phyloP scores from a whole-genome alignment of 169 alveolate genomes.

The Plasmodium chabaudi region DNA sequence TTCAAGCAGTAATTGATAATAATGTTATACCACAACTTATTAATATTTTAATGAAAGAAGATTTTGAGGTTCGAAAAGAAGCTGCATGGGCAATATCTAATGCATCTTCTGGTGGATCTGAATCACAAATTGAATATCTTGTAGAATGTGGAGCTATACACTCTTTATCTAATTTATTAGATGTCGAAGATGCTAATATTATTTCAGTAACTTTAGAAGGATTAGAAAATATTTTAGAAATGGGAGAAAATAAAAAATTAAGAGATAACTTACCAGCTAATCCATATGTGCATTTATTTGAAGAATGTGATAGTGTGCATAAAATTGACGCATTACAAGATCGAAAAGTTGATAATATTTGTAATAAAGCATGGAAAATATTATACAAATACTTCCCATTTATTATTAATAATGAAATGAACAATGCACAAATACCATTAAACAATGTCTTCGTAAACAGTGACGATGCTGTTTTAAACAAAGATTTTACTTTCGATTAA shows the following conservation, averaged over 20 bases:
- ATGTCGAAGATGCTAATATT: conserved; percentile 92
- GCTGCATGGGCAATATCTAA: conserved; percentile 99
- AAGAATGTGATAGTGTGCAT: conserved; percentile 85
- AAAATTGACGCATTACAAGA: conserved; percentile 83
- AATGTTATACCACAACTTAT: conserved; percentile 90
- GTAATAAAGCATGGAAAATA: conserved; percentile 83
- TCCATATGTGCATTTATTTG: conserved; percentile 89
- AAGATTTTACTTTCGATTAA: conserved; percentile 71
- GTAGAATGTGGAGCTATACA: conserved; percentile 93
- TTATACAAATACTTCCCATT: conserved; percentile 83
- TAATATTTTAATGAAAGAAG: conserved; percentile 90
- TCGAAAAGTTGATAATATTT: conserved; percentile 82
- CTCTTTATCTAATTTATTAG: conserved; percentile 91
- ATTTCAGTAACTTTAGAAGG: conserved; percentile 94
- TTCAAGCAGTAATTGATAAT: conserved; percentile 90
- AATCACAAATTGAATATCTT: conserved; percentile 90
- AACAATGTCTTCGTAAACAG: conserved; percentile 64
- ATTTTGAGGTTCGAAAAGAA: conserved; percentile 95
- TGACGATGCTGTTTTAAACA: conserved; percentile 67
- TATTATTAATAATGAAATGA: conserved; percentile 79
- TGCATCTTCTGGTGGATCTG: conserved; percentile 94
- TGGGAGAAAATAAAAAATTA: conserved; percentile 89
- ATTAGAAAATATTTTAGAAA: conserved; percentile 92
- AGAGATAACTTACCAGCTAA: conserved; percentile 86
- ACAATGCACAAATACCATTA: conserved; percentile 43